A percentile compares a stretch with the other conserved stretches of the same genome.
Conservation (phyloP, 1,284 basidiomycete species). For the Coniophora puteana region DNA sequence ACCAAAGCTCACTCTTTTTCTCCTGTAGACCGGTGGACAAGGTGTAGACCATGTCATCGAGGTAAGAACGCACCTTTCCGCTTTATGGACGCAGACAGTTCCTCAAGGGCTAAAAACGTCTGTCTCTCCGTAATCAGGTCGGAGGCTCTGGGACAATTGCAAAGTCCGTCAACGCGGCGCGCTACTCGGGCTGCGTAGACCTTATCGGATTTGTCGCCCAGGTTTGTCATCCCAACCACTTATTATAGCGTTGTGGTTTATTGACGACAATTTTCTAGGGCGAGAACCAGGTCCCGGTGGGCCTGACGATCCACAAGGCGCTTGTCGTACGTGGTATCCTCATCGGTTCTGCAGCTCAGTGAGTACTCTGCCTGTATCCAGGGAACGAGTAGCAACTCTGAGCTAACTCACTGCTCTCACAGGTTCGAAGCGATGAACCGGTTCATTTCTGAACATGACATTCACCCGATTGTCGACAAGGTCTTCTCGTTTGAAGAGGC, state of each 20-base stretch:
- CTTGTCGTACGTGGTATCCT: conserved; percentile 27
- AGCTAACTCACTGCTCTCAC: neutral
- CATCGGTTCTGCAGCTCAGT: conserved; percentile 30
- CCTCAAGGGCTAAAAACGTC: too few relatives aligned
- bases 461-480: conserved; percentile 42
- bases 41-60: conserved; percentile 59
- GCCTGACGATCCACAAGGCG: conserved; percentile 11
- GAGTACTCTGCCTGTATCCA: neutral
- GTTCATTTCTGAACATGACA: conserved; percentile 33
- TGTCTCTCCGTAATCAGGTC: conserved; percentile 27
- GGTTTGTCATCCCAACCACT: conserved; percentile 17
- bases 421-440: conserved; percentile 41
- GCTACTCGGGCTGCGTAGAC: conserved; percentile 40
- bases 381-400: neutral
- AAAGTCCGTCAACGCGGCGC: conserved; percentile 37
- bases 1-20: neutral
- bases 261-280: conserved; percentile 7
- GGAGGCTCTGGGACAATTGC: conserved; percentile 46
- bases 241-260: too few relatives aligned
- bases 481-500: conserved; percentile 44
- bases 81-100: too few relatives aligned
- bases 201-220: conserved; percentile 42
- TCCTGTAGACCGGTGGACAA: conserved; percentile 33
- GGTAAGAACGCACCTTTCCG: conserved; percentile 25
- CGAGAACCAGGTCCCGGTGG: neutral